Base-by-base conservation (phyloP, 2,329 filamentous ascomycete genomes). In the Aspergillus pseudonomiae region DNA sequence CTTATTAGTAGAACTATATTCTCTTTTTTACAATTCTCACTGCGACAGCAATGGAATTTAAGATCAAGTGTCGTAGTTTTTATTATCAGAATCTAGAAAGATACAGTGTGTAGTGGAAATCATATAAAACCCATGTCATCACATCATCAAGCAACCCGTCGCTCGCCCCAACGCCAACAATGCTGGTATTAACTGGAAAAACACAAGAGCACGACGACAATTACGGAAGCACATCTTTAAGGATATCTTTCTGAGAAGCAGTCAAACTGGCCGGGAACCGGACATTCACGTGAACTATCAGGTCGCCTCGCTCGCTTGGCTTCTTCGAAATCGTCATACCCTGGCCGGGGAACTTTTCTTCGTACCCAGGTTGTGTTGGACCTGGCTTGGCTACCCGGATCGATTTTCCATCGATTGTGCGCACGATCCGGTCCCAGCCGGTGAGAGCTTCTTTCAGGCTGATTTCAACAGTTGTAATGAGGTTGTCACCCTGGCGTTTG, bases 281-380 rank as follows among this genome's bases (percentile, higher is more conserved):
- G 77, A 99, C 94, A 74, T 95, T 95, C 73, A 97, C 94, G 64
- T 89, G 91, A 64, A 99, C 86, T 63, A 98, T 81, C 69, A 99
- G 92, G 75, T 97, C 93, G 28, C 95, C 95, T 62, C 94, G 87
- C 71, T 93, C 86, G 63, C 83, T 88, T 0, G 92, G 92, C 76
- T 93, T 94, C 85, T 97, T 98, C 65, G 92, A 92, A 73, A 95
- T 89, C 43, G 94, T 93, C 95, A 99, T 98, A 63, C 95, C 95
- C n/a, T 92, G 84, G 6, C 87, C 86, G 0, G 95, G 95, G 75
- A 91, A 99, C 36, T 84, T 83, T 69, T 97, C 94, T 71, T 88
- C 88, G 76, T 89, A 91, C 14, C 91, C 92, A 0, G 94, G 94
- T 63, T 91, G 90, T 7, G 94, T 98, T 1, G 94, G 94, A 0